Conservation (phyloP, 768 basidiomycete genomes). For the Mycena latifolia region DNA sequence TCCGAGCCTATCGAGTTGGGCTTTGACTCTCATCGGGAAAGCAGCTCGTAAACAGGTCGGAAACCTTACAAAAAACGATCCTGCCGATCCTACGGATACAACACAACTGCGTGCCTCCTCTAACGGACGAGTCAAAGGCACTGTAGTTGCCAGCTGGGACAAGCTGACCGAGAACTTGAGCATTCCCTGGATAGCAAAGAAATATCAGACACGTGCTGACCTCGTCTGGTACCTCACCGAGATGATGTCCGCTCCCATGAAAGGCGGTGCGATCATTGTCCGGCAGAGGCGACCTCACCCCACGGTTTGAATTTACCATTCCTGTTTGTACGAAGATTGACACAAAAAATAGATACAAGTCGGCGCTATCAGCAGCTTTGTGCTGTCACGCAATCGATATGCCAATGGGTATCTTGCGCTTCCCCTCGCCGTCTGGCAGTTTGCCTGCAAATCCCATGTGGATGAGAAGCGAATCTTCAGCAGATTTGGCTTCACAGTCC, state of each 20-base stretch:
- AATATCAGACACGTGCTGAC: conserved; percentile 27
- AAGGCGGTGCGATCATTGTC: conserved; percentile 30
- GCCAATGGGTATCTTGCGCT: too few species aligned
- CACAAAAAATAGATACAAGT: conserved; percentile 36
- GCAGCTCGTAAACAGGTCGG: not conserved
- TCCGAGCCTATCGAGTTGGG: conserved; percentile 9
- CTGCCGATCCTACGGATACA: conserved; percentile 7
- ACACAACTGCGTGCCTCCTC: conserved; percentile 22
- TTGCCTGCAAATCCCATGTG: too few species aligned
- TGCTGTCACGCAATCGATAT: conserved; percentile 6
- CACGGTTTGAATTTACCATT: conserved; percentile 27
- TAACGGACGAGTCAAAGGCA: not conserved
- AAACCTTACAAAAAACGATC: conserved; percentile 17
- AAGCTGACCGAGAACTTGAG: conserved; percentile 28
- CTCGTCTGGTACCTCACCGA: conserved; percentile 37
- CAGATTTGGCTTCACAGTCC: conserved; percentile 38
- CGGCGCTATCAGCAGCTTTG: conserved; percentile 38
- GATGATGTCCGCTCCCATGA: conserved; percentile 35
- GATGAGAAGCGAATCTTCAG: conserved; percentile 39
- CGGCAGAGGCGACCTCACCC: conserved; percentile 38
- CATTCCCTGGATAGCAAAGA: conserved; percentile 24
- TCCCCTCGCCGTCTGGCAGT: too few species aligned
- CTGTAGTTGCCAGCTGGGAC: conserved; percentile 34
- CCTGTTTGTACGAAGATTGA: conserved; percentile 4
- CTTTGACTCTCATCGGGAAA: not conserved